Percentiles rank a stretch among this genome's conserved stretches.
These are phyloP conservation scores for Chytridiales sp. DNA, from an alignment of 371 early-diverging fungal species.

Conservation along the genomic window DNA sequence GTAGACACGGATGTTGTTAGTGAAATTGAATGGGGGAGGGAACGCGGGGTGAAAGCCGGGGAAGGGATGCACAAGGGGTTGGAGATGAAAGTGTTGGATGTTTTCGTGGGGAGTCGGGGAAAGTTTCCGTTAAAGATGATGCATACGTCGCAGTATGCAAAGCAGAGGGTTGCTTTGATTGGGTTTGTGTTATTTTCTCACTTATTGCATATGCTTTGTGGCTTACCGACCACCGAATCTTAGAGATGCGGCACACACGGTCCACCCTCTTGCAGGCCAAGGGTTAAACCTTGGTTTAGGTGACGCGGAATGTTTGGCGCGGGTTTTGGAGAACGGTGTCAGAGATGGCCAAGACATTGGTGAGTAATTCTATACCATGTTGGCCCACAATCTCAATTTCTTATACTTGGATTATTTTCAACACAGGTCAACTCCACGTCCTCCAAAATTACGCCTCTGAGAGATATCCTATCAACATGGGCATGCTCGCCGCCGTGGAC, in stretches of 20 bases:
- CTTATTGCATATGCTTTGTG: no score
- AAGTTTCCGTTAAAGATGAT: constrained; percentile 84
- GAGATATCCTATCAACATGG: constrained; percentile 75
- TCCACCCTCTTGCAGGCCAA: constrained; percentile 96
- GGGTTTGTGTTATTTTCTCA: constrained; percentile 54
- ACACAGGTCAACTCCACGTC: constrained; percentile 39
- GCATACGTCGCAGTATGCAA: constrained; percentile 72
- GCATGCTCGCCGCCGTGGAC: constrained; percentile 84
- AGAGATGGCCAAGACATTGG: constrained; percentile 81
- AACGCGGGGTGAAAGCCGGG: constrained; percentile 39
- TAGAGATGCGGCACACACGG: constrained; percentile 95
- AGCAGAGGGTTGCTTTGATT: constrained; percentile 80
- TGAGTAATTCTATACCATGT: constrained; percentile 10
- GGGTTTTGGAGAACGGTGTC: constrained; percentile 62
- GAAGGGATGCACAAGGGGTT: not conserved
- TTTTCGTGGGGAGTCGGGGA: constrained; percentile 69
- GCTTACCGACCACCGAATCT: not conserved
- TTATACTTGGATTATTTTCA: not conserved
- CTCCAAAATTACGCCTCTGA: constrained; percentile 73
- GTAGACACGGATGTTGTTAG: constrained; percentile 41
- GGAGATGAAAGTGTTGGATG: constrained; percentile 47
- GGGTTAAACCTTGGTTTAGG: constrained; percentile 91
- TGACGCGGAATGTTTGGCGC: constrained; percentile 74
- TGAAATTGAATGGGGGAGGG: constrained; percentile 69
- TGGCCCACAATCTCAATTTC: not conserved